Evolutionary conservation across 1,139 yeast genomes (phyloP), one percentile per base, ranked within the genome.

Genomic region (Hemisphaericaspora subhashii): DNA sequence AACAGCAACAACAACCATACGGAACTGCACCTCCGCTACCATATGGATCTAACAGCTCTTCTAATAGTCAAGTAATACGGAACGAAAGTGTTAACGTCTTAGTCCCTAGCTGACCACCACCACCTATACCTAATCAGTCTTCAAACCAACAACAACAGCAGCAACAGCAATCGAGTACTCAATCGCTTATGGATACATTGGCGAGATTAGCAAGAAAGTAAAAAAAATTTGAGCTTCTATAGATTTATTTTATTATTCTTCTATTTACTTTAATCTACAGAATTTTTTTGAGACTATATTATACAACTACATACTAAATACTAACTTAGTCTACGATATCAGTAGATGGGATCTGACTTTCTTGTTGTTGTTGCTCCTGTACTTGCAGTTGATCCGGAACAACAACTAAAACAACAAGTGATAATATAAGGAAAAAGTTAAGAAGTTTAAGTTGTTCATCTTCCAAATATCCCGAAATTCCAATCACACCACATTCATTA

Each of bases 401-500:
- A n/a, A n/a, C n/a, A n/a, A n/a, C n/a, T n/a, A n/a, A n/a, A n/a
- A n/a, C n/a, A n/a, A n/a, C n/a, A n/a, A n/a, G n/a, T n/a, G n/a
- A n/a, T n/a, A n/a, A n/a, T n/a, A n/a, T n/a, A n/a, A n/a, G n/a
- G n/a, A n/a, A n/a, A n/a, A n/a, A n/a, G n/a, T n/a, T n/a, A n/a
- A n/a, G n/a, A n/a, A n/a, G n/a, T n/a, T n/a, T n/a, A n/a, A n/a
- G 86, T 14, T 77, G 66, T 50, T 84, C 90, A 58, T 86, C 84
- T 52, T 87, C 92, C 42, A 87, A 64, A 46, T 84, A 68, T 8
- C 86, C 92, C 51, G 80, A 83, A 24, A 92, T 81, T 26, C 92
- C 87, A 53, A 92, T 81, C 20, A 88, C 90, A 5, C 90, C 92
- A 54, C 92, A 83, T 54, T 83, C 79, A 51, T 88, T 86, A 53